Evolutionary conservation across 352 stramenopile genomes (phyloP), one percentile per base, ranked within the genome.

Genomic region (Salisapilia sapeloensis): DNA sequence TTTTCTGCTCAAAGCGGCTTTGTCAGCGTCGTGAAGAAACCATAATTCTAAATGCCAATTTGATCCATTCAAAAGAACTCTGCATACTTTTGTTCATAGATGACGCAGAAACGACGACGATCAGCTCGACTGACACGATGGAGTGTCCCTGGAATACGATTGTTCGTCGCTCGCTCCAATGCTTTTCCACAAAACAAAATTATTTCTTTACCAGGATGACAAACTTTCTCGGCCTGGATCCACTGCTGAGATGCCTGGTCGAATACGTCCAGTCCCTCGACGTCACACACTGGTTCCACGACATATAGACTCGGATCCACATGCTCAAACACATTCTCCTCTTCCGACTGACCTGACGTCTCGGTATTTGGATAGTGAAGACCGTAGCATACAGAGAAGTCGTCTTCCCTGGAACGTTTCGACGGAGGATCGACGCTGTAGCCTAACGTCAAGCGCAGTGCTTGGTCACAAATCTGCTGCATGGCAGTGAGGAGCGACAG

Each of bases 1-100:
- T 98, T 98, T 45, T 82, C 82, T 22, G 66, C 92, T 22, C 81
- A 74, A 45, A 93, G 79, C 48, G 93, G 93, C 24, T 98, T 98
- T 52, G 82, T 96, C 38, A 96, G 82, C 31, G 89, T 96, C 27
- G 43, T 96, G 27, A 85, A 84, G 53, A 74, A 87, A 33, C 46
- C 48, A n/a, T 75, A 33, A 51, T 18, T 28, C 24, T 10, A 28
- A 12, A 28, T n/a, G n/a, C 24, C 10, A 10, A 28, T n/a, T 28
- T 28, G 24, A n/a, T n/a, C 10, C 10, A 28, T 10, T 10, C 24
- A 28, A 28, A 28, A 74, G 33, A 60, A 74, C 12, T 62, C 47
- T 29, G 64, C 52, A 31, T 76, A 76, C 35, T 76, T 76, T 40
- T 76, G 60, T 48, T 76, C 60, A 28, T 72, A 76, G 23, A 76